Base-by-base conservation (phyloP, 108 stramenopile genomes). In the Nitzschia putrida region DNA sequence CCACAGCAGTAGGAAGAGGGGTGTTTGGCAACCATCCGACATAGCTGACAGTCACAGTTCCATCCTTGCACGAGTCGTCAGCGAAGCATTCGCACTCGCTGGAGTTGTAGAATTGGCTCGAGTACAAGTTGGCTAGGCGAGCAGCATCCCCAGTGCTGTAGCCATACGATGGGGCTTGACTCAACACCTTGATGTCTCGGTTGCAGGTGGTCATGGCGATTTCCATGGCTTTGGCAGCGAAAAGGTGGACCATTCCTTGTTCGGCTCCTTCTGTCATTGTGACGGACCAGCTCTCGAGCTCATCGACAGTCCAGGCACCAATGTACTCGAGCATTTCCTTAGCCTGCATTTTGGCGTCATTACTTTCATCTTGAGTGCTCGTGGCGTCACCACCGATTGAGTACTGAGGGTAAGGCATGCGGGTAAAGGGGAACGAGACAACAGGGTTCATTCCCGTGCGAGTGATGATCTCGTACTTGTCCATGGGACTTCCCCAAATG, bases 191-290 rank as follows among this genome's bases (percentile, higher is more conserved):
- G 43, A 76, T 69, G 44, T 76, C 61, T 21, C 74, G 74, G 54
- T 76, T 69, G 68, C 74, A 76, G 13, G 69, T 76, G 7, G 74
- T 69, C 34, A 20, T 22, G 24, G 74, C 74, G 8, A 76, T 70
- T 47, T 69, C 74, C 14, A 76, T 25, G 13, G 71, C 76, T 29
- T 67, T 71, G 47, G 64, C 76, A 21, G 76, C 76, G 26, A 16
- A 72, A 11, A 60, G 18, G 42, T 37, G 8, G 12, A 37, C 41
- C 55, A 77, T 72, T 9, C 76, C 76, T 42, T 56, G 52, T 41
- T 77, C 70, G 23, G 76, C 76, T 7, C 76, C 76, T 66, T 77
- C 71, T 11, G 53, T 77, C 4, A 71, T 26, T 18, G 66, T 66
- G n/a, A 72, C 57, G 22, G 34, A 34, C 61, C 57, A 72, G 45